Evolutionary conservation across 1,139 yeast genomes (phyloP).

Genomic region (Pichia sp.): DNA sequence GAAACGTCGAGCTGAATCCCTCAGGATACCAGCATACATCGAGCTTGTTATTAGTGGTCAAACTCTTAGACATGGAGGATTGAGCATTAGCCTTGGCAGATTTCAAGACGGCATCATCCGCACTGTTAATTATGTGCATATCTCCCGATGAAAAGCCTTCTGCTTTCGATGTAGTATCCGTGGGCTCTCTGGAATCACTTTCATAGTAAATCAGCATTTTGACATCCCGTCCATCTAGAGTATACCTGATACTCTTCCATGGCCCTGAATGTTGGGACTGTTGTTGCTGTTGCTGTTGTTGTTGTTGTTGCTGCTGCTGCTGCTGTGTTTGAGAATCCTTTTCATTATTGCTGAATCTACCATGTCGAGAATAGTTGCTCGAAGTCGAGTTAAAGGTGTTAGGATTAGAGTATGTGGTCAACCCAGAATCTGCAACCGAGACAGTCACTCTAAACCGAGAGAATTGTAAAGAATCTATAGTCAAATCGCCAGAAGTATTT

Average conservation of each 20-base stretch:
- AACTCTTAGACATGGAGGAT: slow-evolving; percentile 7
- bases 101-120: neutral
- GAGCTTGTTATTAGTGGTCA: slow-evolving; percentile 17
- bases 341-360: neutral
- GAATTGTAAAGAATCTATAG: neutral
- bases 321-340: neutral
- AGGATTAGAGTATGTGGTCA: slow-evolving; percentile 5
- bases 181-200: neutral
- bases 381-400: neutral
- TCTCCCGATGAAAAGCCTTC: neutral
- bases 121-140: neutral
- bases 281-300: neutral
- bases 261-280: slow-evolving; percentile 9
- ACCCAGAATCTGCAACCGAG: slow-evolving; percentile 9
- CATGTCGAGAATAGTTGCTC: neutral
- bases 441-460: slow-evolving; percentile 3
- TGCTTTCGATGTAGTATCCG: neutral
- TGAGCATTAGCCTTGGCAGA: slow-evolving; percentile 6
- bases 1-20: slow-evolving; percentile 43
- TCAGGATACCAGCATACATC: slow-evolving; percentile 36
- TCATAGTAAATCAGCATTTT: slow-evolving; percentile 16
- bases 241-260: slow-evolving; percentile 13
- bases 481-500: neutral
- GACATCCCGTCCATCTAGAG: slow-evolving; percentile 9
- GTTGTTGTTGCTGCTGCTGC: neutral